phyloP scores from a whole-genome alignment of 495 filamentous ascomycete species.

The Apiosordaria backusii region DNA sequence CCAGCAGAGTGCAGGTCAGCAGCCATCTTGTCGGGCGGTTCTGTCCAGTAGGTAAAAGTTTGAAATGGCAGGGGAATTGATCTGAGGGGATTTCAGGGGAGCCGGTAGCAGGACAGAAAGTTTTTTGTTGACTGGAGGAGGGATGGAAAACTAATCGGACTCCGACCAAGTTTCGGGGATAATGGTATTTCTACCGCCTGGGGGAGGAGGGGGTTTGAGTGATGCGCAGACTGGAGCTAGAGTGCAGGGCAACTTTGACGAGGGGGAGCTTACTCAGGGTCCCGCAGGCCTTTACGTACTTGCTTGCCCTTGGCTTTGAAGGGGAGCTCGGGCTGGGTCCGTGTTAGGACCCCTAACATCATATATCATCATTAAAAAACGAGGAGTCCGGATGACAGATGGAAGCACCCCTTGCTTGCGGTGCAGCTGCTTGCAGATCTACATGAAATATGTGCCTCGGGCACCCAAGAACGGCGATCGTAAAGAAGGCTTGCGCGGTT shows the following conservation, averaged over 20 bases:
- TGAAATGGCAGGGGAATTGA: background rate
- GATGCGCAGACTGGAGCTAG: conserved; percentile 32
- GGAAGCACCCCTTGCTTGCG: background rate
- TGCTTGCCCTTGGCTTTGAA: conserved; percentile 16
- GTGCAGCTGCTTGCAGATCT: background rate
- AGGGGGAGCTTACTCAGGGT: conserved; percentile 41
- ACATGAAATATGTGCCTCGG: background rate
- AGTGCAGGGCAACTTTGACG: conserved; percentile 24
- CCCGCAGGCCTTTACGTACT: conserved; percentile 25
- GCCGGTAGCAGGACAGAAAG: conserved; percentile 6
- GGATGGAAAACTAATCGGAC: conserved; percentile 26
- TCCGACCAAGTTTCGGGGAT: conserved; percentile 32
- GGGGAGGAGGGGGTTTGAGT: conserved; percentile 19
- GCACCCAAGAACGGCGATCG: background rate
- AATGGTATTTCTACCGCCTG: conserved; percentile 35
- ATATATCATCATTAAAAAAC: background rate
- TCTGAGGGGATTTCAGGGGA: conserved; percentile 4
- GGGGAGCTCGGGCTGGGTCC: conserved; percentile 16
- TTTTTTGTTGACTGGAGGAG: conserved; percentile 16
- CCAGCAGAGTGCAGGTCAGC: conserved; percentile 30
- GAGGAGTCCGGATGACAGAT: conserved; percentile 20
- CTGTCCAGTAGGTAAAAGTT: conserved; percentile 7
- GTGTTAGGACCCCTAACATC: conserved; percentile 12
- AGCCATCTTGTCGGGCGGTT: conserved; percentile 39
- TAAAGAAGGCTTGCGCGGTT: background rate